Evolutionary conservation across 768 basidiomycete genomes (phyloP).

Genomic region (Kwoniella bestiolae): DNA sequence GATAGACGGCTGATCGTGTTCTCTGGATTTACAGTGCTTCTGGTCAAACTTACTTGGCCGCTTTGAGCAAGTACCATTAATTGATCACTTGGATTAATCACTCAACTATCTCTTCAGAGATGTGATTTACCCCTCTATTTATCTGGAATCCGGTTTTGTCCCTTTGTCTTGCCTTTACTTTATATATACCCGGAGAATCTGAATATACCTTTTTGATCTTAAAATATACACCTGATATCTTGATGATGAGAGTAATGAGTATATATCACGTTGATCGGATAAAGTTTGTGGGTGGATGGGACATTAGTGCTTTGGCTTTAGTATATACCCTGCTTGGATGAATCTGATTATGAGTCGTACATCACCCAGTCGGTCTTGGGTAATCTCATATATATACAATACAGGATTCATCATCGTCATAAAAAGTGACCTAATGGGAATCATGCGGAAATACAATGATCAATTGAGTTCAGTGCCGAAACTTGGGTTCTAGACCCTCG

Average conservation of each 20-base stretch:
- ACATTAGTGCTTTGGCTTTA: neutral
- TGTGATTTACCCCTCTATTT: too few relatives aligned
- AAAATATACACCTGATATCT: neutral
- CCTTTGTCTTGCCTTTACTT: neutral
- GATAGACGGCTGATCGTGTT: neutral
- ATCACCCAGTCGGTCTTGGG: too few relatives aligned
- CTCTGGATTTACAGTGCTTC: conserved; percentile 17
- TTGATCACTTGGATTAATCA: neutral
- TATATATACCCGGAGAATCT: conserved; percentile 1
- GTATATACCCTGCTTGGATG: conserved; percentile 2
- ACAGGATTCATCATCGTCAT: too few relatives aligned
- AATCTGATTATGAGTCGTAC: too few relatives aligned
- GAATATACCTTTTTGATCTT: neutral
- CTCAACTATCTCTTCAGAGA: too few relatives aligned
- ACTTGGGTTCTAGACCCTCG: too few relatives aligned
- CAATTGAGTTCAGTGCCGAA: too few relatives aligned
- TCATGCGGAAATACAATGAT: too few relatives aligned
- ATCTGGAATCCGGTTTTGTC: neutral
- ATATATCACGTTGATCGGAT: conserved; percentile 16
- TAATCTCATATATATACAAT: neutral
- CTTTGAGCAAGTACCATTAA: conserved; percentile 40
- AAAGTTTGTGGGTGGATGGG: neutral
- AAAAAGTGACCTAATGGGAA: too few relatives aligned
- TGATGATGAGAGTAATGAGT: neutral
- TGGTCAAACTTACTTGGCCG: conserved; percentile 41